Evolutionary conservation across 164 flowering plant species (phyloP), one percentile per base, ranked within the genome.

Genomic region (Nelumbo lutea): DNA sequence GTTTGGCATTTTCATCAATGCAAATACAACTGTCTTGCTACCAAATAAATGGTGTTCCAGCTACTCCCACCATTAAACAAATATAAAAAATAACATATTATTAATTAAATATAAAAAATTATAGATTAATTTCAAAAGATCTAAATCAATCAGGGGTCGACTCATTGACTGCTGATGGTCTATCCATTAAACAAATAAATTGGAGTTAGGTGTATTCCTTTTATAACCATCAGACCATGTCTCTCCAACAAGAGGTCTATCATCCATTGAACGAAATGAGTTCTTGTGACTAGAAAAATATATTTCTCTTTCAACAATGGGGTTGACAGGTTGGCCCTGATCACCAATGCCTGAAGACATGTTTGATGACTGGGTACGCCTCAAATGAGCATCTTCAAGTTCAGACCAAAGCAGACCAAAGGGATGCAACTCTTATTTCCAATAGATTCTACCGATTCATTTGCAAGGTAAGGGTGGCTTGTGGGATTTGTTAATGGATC

Each of bases 351-450:
- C 71, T 10, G 86, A 75, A 50, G 83, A 68, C 68, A 67, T 63
- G 63, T 74, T 80, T 64, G 86, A 78, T 15, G 83, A 69, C 70
- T 82, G 83, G 67, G 75, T 59, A 65, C 65, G 84, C 70, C 78
- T 80, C 41, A 76, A 9, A 70, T 78, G 71, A 64, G 75, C 62
- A 41, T 81, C 82, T 74, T 86, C 89, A 63, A 89, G 85, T 81
- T 93, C 98, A 75, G 98, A 89, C 93, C 88, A 82, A 46, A 82
- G 68, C 71, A 90, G 77, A 39, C 94, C 94, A 81, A 89, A 83
- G 55, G 93, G 98, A 69, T 89, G 91, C 80, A 89, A 57, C 74
- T 27, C 27, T 79, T 82, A 70, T 72, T 79, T 53, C 82, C 87
- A 44, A 67, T 47, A 59, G 69, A 15, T 42, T 79, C 85, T 14